phyloP scores from a whole-genome alignment of 2,329 filamentous ascomycete genomes.

The Aspergillus hiratsukae region DNA sequence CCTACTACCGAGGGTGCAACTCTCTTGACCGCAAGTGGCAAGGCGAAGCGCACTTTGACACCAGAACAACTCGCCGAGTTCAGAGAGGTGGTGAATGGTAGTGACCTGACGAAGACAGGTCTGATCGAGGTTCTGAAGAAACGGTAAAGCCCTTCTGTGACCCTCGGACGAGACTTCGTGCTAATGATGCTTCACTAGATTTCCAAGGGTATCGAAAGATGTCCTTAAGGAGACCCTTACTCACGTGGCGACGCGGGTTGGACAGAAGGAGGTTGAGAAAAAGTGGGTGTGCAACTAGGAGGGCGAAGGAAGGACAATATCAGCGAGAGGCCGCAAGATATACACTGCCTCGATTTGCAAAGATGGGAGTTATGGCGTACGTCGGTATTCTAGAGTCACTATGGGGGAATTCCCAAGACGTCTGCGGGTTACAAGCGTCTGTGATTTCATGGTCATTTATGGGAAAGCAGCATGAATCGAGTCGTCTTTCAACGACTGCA shows the following conservation, averaged over 20 bases:
- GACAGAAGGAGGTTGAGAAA: conserved; percentile 60
- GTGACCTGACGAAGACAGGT: conserved; percentile 68
- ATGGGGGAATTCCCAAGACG: neutral
- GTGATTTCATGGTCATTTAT: neutral
- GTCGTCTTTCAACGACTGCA: neutral
- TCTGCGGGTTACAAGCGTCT: neutral
- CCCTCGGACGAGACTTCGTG: neutral
- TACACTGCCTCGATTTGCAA: neutral
- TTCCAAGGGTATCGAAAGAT: conserved; percentile 65
- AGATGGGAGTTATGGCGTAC: neutral
- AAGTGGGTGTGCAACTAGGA: conserved; percentile 53
- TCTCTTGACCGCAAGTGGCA: conserved; percentile 12
- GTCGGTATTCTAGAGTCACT: neutral
- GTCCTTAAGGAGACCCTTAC: conserved; percentile 68
- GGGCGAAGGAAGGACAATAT: neutral
- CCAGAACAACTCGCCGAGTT: conserved; percentile 61
- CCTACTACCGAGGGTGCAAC: conserved; percentile 12
- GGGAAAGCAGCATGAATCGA: neutral
- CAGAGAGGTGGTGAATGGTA: conserved; percentile 65
- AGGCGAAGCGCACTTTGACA: conserved; percentile 47
- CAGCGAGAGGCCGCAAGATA: neutral
- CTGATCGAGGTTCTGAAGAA: conserved; percentile 72
- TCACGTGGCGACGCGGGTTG: conserved; percentile 59
- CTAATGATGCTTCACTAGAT: conserved; percentile 40
- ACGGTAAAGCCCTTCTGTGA: conserved; percentile 39